Evolutionary conservation across 108 stramenopile genomes (phyloP).

Genomic region (Nitzschia sp.): DNA sequence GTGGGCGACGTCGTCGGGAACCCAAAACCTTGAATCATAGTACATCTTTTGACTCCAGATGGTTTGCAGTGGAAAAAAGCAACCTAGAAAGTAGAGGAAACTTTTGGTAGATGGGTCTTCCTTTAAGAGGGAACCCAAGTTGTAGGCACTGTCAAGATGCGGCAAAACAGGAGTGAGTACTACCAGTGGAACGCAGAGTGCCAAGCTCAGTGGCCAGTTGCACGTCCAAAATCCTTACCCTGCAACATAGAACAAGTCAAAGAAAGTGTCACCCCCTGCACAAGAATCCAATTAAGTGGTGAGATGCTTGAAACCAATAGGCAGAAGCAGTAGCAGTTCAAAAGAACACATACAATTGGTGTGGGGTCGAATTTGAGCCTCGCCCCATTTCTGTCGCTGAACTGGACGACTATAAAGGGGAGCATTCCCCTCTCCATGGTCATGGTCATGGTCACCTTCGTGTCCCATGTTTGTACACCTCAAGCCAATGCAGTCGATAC

Average conservation of each 20-base stretch:
- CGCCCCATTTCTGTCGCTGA: conserved; percentile 28
- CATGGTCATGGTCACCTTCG: conserved; percentile 13
- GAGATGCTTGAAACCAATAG: too few relatives aligned
- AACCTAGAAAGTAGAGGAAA: conserved; percentile 43
- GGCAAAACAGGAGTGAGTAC: conserved; percentile 15
- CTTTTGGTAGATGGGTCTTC: conserved; percentile 34
- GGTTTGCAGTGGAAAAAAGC: conserved; percentile 20
- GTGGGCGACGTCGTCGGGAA: conserved; percentile 33
- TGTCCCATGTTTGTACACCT: conserved; percentile 1
- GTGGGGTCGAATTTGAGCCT: conserved; percentile 11
- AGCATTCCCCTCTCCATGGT: conserved; percentile 33
- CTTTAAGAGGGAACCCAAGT: conserved; percentile 37
- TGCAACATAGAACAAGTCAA: conserved; percentile 68
- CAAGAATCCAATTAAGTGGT: too few relatives aligned
- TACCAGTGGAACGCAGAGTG: too few relatives aligned
- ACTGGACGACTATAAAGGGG: conserved; percentile 47
- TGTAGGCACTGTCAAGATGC: conserved; percentile 51
- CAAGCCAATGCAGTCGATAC: too few relatives aligned
- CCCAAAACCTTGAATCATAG: conserved; percentile 34
- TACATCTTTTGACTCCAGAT: conserved; percentile 37
- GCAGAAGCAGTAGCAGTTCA: too few relatives aligned
- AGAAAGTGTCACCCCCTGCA: conserved; percentile 61
- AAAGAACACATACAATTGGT: conserved; percentile 14
- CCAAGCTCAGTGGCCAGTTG: too few relatives aligned
- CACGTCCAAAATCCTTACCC: conserved; percentile 18